phyloP scores from a whole-genome alignment of 2,329 filamentous ascomycete genomes.

The Metarhizium robertsii region DNA sequence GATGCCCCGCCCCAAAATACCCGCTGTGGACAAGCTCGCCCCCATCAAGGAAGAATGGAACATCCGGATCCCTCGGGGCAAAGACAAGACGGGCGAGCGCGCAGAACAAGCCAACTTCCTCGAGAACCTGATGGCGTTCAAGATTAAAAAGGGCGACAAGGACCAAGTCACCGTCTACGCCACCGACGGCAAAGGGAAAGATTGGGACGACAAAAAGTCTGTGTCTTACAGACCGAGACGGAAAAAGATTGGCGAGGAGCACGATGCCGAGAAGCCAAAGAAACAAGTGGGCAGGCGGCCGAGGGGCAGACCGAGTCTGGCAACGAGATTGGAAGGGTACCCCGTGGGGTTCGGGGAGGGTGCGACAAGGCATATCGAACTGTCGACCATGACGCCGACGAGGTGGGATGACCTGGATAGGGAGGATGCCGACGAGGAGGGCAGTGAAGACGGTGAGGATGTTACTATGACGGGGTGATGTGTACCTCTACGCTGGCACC shows the following conservation, averaged over 20 bases:
- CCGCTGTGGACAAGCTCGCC: slow-evolving; percentile 23
- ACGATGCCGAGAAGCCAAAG: background rate
- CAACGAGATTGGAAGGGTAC: slow-evolving; percentile 7
- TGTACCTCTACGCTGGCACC: too few species aligned
- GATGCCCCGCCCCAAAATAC: slow-evolving; percentile 40
- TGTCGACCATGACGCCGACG: slow-evolving; percentile 26
- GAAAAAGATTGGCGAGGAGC: slow-evolving; percentile 7
- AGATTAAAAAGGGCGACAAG: slow-evolving; percentile 52
- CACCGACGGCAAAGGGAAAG: slow-evolving; percentile 30
- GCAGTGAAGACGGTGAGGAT: slow-evolving; percentile 16
- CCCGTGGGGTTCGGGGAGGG: slow-evolving; percentile 13
- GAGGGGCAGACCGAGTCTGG: background rate
- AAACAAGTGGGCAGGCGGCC: background rate
- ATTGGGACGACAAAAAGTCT: slow-evolving; percentile 31
- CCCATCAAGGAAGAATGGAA: slow-evolving; percentile 33
- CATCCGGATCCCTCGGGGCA: slow-evolving; percentile 34
- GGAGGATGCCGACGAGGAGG: slow-evolving; percentile 14
- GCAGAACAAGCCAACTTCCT: slow-evolving; percentile 48
- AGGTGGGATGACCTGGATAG: slow-evolving; percentile 23
- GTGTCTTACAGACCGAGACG: slow-evolving; percentile 29
- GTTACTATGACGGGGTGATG: slow-evolving; percentile 15
- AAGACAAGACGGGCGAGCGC: slow-evolving; percentile 37
- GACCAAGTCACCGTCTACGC: slow-evolving; percentile 57
- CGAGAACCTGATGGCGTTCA: slow-evolving; percentile 55
- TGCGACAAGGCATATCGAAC: slow-evolving; percentile 3